Percentiles rank a stretch among this genome's conserved stretches.
Evolutionary conservation across 2,329 filamentous ascomycete species (phyloP).

Genomic region (Thielaviopsis musarum): DNA sequence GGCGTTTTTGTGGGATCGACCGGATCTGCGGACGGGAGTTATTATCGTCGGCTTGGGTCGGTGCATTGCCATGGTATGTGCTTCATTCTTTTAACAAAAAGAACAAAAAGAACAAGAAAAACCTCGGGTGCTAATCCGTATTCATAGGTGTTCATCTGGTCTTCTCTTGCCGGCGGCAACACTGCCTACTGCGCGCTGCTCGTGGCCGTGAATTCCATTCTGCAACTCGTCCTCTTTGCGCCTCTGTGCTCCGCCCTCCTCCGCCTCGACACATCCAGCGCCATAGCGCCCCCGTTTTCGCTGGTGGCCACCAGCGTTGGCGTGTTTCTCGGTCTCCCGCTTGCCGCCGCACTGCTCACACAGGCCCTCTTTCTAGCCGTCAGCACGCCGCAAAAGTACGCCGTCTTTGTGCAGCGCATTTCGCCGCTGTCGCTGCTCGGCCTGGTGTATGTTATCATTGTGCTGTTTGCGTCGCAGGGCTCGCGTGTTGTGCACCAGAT

Average conservation of each 20-base stretch:
- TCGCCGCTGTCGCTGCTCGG: slow-evolving; percentile 67
- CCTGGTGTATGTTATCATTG: slow-evolving; percentile 70
- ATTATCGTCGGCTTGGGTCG: slow-evolving; percentile 71
- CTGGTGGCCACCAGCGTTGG: slow-evolving; percentile 65
- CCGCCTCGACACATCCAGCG: slow-evolving; percentile 39
- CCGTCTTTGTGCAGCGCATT: slow-evolving; percentile 56
- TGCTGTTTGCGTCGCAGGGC: slow-evolving; percentile 74
- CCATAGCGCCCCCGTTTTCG: slow-evolving; percentile 33
- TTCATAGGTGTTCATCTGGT: slow-evolving; percentile 49
- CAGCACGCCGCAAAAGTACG: slow-evolving; percentile 13
- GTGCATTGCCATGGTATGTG: slow-evolving; percentile 70
- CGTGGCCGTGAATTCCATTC: slow-evolving; percentile 56
- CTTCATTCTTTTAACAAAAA: too few species aligned
- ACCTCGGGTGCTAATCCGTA: too few species aligned
- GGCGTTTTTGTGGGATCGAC: slow-evolving; percentile 46
- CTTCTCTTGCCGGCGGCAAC: slow-evolving; percentile 50
- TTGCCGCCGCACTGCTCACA: slow-evolving; percentile 64
- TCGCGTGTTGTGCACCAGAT: slow-evolving; percentile 64
- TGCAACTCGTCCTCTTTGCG: slow-evolving; percentile 59
- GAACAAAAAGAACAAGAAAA: too few species aligned
- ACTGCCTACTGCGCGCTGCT: slow-evolving; percentile 69
- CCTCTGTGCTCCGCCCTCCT: slow-evolving; percentile 56
- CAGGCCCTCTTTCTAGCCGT: slow-evolving; percentile 21
- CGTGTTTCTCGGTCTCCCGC: slow-evolving; percentile 70
- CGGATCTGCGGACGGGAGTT: slow-evolving; percentile 44